Evolutionary conservation across 305 asterid species (phyloP).

Genomic region (Fraxinus platypoda): DNA sequence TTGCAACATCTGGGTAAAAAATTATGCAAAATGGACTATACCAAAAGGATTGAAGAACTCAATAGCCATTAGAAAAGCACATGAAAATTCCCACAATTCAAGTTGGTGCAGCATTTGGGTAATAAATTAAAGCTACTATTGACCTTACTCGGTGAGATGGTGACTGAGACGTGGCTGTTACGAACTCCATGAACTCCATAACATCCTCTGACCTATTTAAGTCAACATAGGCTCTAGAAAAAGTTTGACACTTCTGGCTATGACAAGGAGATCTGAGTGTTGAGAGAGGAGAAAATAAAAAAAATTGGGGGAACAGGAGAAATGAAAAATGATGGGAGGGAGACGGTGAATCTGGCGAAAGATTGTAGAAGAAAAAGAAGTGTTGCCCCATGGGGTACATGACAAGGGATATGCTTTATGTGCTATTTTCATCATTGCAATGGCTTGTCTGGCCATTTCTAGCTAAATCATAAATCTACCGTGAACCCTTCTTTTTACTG

Average conservation of each 20-base stretch:
- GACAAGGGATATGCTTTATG: background rate
- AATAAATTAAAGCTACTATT: background rate
- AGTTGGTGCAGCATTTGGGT: background rate
- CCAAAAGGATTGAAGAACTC: background rate
- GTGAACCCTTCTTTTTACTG: background rate
- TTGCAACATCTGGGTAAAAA: background rate
- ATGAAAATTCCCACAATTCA: background rate
- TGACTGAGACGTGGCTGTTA: background rate
- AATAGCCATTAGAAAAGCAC: background rate
- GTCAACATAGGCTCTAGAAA: background rate
- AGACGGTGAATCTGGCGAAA: background rate
- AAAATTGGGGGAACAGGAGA: background rate
- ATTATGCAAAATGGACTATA: background rate
- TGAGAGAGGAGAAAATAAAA: background rate
- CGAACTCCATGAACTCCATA: background rate
- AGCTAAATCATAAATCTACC: background rate
- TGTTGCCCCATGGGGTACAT: background rate
- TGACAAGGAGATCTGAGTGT: background rate
- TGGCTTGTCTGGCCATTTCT: background rate
- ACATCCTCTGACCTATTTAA: background rate
- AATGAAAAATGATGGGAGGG: background rate
- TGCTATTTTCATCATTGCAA: background rate
- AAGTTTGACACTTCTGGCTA: background rate
- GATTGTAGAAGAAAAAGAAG: background rate
- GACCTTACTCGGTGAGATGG: background rate